These are phyloP conservation scores for Cryphonectria japonica DNA, from an alignment of 2,329 filamentous ascomycete genomes.

Conservation along the genomic window DNA sequence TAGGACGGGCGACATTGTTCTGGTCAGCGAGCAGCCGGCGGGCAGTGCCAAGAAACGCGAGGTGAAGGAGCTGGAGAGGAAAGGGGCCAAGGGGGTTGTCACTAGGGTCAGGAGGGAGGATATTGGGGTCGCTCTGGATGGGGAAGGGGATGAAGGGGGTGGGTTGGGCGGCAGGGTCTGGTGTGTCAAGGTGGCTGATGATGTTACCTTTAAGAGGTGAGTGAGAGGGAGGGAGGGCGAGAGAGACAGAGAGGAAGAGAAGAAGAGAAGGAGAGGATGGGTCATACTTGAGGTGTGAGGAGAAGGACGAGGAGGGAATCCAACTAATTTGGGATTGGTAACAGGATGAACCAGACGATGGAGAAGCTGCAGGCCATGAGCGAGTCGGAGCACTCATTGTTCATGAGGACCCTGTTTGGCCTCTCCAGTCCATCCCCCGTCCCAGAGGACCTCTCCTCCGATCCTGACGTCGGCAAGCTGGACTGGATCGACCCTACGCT, in stretches of 20 bases:
- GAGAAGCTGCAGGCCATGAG: slow-evolving; percentile 60
- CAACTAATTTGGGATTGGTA: too few relatives aligned
- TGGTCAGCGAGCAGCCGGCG: slow-evolving; percentile 74
- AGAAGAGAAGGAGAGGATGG: background rate
- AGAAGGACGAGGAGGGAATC: background rate
- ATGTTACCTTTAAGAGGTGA: slow-evolving; percentile 66
- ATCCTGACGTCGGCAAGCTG: slow-evolving; percentile 50
- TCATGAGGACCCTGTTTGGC: slow-evolving; percentile 67
- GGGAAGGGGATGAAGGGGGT: slow-evolving; percentile 55
- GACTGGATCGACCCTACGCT: slow-evolving; percentile 65
- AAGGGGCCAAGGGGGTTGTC: slow-evolving; percentile 72
- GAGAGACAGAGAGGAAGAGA: background rate
- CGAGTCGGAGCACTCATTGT: slow-evolving; percentile 60
- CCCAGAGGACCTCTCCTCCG: slow-evolving; percentile 44
- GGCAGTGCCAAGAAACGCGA: slow-evolving; percentile 74
- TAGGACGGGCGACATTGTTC: slow-evolving; percentile 76
- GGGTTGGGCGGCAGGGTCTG: slow-evolving; percentile 57
- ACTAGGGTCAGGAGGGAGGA: slow-evolving; percentile 61
- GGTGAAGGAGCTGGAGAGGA: slow-evolving; percentile 70
- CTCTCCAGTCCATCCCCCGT: slow-evolving; percentile 56
- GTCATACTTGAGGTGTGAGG: background rate
- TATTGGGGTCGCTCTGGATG: slow-evolving; percentile 71
- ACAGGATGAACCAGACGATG: slow-evolving; percentile 67
- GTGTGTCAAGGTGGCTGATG: slow-evolving; percentile 70
- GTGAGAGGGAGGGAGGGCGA: slow-evolving; percentile 12